phyloP scores from a whole-genome alignment of 192 early-diverging fungal species.

The Umbelopsis vinacea region DNA sequence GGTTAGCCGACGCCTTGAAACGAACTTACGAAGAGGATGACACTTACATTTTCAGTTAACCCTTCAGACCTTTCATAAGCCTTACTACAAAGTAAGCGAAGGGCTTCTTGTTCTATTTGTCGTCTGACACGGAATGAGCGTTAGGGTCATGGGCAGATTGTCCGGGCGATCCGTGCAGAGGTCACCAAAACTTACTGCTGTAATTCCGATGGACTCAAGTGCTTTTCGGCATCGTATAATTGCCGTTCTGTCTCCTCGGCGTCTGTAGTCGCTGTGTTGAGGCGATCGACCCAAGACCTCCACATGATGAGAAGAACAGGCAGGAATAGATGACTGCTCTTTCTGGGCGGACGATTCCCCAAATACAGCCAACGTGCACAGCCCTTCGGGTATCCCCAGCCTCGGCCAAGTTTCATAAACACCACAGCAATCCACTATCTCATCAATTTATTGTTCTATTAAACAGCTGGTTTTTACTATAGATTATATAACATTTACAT shows the following conservation, averaged over 20 bases:
- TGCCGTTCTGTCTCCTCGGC: constrained; percentile 7
- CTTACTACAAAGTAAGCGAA: background rate
- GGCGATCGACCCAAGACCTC: constrained; percentile 46
- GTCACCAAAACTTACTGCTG: background rate
- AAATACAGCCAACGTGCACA: no score
- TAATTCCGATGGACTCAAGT: background rate
- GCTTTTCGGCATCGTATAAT: constrained; percentile 3
- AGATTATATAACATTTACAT: constrained; percentile 9
- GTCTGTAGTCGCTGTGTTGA: constrained; percentile 32
- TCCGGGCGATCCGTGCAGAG: constrained; percentile 1
- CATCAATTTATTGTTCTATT: background rate
- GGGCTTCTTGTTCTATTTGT: constrained; percentile 25
- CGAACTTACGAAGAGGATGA: background rate
- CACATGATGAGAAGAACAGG: constrained; percentile 34
- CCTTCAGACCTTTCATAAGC: background rate
- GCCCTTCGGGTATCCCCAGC: no score
- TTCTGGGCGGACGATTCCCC: background rate
- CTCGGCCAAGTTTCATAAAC: no score
- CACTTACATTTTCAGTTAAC: background rate
- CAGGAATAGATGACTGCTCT: constrained; percentile 13
- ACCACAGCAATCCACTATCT: background rate
- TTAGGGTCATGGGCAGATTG: background rate
- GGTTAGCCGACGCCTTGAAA: background rate
- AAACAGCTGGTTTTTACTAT: background rate
- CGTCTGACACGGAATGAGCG: background rate